Conservation (phyloP, 176 grass and related monocot species). For the Chloris gayana region DNA sequence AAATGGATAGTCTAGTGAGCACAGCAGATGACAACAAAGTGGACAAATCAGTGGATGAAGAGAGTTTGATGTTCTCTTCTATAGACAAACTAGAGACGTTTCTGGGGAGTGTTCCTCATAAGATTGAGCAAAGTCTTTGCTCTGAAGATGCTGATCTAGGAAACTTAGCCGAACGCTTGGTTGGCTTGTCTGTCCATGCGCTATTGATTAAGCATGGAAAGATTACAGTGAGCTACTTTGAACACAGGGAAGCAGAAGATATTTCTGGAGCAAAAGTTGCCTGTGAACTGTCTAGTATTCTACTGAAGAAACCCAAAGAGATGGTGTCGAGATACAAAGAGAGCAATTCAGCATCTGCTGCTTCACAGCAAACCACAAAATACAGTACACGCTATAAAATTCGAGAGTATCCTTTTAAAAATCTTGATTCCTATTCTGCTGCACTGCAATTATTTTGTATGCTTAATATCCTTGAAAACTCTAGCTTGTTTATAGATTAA, state of each 20-base stretch:
- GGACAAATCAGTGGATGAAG: constrained; percentile 26
- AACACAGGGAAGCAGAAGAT: constrained; percentile 43
- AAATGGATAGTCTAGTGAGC: constrained; percentile 28
- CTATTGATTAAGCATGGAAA: constrained; percentile 54
- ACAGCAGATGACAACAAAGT: constrained; percentile 42
- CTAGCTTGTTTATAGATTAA: background rate
- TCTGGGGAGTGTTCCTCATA: constrained; percentile 65
- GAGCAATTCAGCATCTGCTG: constrained; percentile 29
- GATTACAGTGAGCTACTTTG: constrained; percentile 39
- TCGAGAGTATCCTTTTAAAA: constrained; percentile 89
- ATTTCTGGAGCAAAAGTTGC: constrained; percentile 50
- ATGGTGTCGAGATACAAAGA: constrained; percentile 66
- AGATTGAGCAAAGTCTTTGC: constrained; percentile 81
- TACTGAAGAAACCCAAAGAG: constrained; percentile 87
- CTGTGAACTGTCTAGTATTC: constrained; percentile 57
- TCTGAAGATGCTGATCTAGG: constrained; percentile 71
- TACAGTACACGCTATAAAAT: constrained; percentile 71
- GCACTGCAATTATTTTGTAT: constrained; percentile 32
- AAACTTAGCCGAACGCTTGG: constrained; percentile 74
- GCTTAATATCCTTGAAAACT: constrained; percentile 15
- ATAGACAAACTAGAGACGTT: constrained; percentile 74
- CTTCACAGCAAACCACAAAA: constrained; percentile 30
- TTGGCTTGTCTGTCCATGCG: constrained; percentile 68
- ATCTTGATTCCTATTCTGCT: constrained; percentile 35
- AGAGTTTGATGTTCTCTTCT: constrained; percentile 46